A percentile compares a stretch with the other conserved stretches of the same genome.
Conservation (phyloP, 306 rosid genomes). For the Cyamopsis tetragonoloba region DNA sequence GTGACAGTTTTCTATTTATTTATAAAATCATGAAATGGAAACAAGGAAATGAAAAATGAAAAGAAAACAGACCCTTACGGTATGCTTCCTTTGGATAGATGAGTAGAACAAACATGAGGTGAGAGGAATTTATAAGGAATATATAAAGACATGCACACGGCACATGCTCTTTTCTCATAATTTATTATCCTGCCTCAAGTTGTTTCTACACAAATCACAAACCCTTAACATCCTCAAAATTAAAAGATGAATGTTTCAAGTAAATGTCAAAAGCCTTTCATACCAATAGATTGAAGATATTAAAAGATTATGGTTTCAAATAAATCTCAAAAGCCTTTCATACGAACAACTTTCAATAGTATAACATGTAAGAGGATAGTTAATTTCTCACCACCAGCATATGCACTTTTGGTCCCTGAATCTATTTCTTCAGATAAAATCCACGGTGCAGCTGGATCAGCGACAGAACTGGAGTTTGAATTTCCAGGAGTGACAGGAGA, state of each 20-base stretch:
- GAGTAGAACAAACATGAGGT: not conserved
- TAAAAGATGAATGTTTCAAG: not conserved
- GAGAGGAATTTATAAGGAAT: conserved; percentile 10
- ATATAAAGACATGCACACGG: not conserved
- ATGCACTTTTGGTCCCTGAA: conserved; percentile 50
- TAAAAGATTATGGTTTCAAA: not conserved
- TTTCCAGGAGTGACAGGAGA: conserved; percentile 70
- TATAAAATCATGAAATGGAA: too few species aligned
- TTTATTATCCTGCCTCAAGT: not conserved
- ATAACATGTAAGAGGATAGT: conserved; percentile 21
- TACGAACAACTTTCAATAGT: not conserved
- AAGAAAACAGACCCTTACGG: not conserved
- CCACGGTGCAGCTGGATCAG: conserved; percentile 61
- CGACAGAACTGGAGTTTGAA: conserved; percentile 69
- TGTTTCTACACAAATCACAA: conserved; percentile 9
- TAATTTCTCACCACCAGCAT: conserved; percentile 48
- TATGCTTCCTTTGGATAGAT: conserved; percentile 15
- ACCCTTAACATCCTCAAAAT: conserved; percentile 7
- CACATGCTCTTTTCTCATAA: not conserved
- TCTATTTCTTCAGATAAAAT: conserved; percentile 72
- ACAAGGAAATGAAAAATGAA: too few species aligned
- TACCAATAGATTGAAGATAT: conserved; percentile 1
- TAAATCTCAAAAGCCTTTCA: conserved; percentile 18
- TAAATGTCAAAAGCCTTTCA: conserved; percentile 18
- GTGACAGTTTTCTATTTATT: too few species aligned